Evolutionary conservation across 1,139 yeast species (phyloP), one percentile per base, ranked within the genome.

Genomic region (Geotrichum aggregatum): DNA sequence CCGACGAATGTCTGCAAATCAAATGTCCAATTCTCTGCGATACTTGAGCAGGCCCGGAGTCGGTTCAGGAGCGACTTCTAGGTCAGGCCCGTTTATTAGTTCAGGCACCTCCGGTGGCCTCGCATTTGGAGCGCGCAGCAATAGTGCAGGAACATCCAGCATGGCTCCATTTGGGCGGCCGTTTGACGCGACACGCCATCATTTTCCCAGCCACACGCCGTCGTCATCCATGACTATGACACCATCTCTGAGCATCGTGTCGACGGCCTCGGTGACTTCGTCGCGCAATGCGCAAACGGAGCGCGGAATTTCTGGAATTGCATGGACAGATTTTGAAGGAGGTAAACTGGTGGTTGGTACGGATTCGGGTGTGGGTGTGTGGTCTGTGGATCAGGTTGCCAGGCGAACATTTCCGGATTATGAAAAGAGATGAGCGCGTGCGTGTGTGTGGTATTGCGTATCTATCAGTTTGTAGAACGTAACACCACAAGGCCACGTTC

Each of bases 331-430:
- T 18, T 61, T 59, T 39, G 63, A 67, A n/a, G 71, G 71, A 5
- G 73, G 72, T 2, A 58, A 64, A 35, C 56, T 69, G 34, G 63
- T 66, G 10, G 68, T 69, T 1, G 73, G 72, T n/a, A 66, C 69
- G 28, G 69, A 67, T 44, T 58, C 58, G 35, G 73, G 73, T 11
- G 59, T 69, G 36, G 68, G 66, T 2, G 58, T 63, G 16, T 67
- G 70, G 71, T 52, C 56, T 6, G 59, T 67, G 28, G 70, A 68
- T 54, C 60, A 60, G 24, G 58, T 65, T 56, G 56, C 65, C 10
- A 54, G 69, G 26, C 54, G 66, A 26, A 64, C 66, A 1, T 66
- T 65, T 49, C 68, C 67, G 1, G 55, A 60, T 22, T 65, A 60
- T 19, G 51, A 54, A 16, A 53, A 49, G 21, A 34, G 52, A 14